Evolutionary conservation across 2,329 filamentous ascomycete species (phyloP), one percentile per base, ranked within the genome.

Genomic region (Hymenoscyphus linearis): DNA sequence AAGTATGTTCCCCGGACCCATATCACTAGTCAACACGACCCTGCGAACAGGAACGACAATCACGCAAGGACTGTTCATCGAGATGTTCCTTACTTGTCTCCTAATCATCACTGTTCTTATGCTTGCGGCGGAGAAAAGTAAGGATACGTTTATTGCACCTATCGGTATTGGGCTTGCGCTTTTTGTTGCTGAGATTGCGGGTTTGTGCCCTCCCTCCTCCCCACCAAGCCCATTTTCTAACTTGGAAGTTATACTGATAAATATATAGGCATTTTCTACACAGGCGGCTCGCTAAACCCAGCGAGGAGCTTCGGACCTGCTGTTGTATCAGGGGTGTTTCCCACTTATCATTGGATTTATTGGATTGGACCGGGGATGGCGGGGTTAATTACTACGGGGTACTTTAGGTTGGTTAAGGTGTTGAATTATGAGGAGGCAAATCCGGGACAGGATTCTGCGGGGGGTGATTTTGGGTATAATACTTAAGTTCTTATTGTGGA

Each of bases 101-200:
- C 62, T 80, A 35, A 73, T 79, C 2, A 78, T 80, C 58, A 76
- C 76, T 31, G 78, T 79, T 55, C 76, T 80, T 60, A 78, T 80
- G 77, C 71, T 79, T 52, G 87, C 87, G 0, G 83, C 85, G 3
- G 87, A 90, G 71, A 91, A 91, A 75, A 87, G 91, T 72, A 85
- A 86, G 52, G 84, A 84, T 2, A 91, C 88, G 0, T 90, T 81
- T 70, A 75, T 91, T 1, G 88, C 88, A 0, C 88, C 89, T 0
- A 76, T 91, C 3, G 87, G 86, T 13, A 90, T 92, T 66, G 89
- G 89, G 1, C 74, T 90, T 2, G 79, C 87, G 0, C 79, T 91
- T 58, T 91, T 91, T 72, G 80, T 91, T 52, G 76, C 63, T 12
- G 62, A 68, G 31, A 52, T 67, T 14, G 58, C 56, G 58, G 66